A percentile compares a stretch with the other conserved stretches of the same genome.
Evolutionary conservation across 2,329 filamentous ascomycete species (phyloP).

Genomic region (Daldinia eschscholtzii): DNA sequence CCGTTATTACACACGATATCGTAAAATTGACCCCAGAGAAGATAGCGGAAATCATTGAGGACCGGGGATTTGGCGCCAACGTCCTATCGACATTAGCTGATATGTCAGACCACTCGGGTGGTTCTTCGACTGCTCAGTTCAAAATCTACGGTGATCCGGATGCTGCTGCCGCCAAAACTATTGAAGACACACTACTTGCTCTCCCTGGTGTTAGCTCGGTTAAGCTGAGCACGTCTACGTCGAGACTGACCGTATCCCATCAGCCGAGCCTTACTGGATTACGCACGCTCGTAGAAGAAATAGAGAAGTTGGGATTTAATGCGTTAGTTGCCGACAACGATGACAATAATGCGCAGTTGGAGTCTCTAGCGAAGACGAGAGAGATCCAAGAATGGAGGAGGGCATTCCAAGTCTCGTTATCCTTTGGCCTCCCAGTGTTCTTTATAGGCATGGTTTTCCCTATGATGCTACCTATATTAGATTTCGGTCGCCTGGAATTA

Average conservation of each 20-base stretch:
- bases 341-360: conserved; percentile 95
- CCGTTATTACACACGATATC: conserved; percentile 86
- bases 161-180: conserved; percentile 74
- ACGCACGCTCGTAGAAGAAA: conserved; percentile 81
- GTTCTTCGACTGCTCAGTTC: conserved; percentile 76
- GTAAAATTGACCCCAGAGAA: conserved; percentile 76
- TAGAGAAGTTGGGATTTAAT: conserved; percentile 88
- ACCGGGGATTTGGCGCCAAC: conserved; percentile 87
- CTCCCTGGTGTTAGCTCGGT: conserved; percentile 81
- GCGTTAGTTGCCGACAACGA: conserved; percentile 90
- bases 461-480: conserved; percentile 81
- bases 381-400: conserved; percentile 94
- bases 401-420: conserved; percentile 81
- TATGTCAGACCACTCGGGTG: conserved; percentile 64
- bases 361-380: conserved; percentile 94
- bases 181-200: conserved; percentile 76
- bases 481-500: conserved; percentile 78
- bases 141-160: conserved; percentile 86
- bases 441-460: conserved; percentile 93
- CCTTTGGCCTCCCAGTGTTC: conserved; percentile 91
- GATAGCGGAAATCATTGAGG: conserved; percentile 87
- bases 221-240: conserved; percentile 78
- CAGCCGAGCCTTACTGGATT: conserved; percentile 80
- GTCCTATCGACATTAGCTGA: conserved; percentile 82
- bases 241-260: conserved; percentile 80